A percentile compares a stretch with the other conserved stretches of the same genome.
Evolutionary conservation across 208 protist genomes (phyloP).

Genomic region (Acanthamoeba triangularis): DNA sequence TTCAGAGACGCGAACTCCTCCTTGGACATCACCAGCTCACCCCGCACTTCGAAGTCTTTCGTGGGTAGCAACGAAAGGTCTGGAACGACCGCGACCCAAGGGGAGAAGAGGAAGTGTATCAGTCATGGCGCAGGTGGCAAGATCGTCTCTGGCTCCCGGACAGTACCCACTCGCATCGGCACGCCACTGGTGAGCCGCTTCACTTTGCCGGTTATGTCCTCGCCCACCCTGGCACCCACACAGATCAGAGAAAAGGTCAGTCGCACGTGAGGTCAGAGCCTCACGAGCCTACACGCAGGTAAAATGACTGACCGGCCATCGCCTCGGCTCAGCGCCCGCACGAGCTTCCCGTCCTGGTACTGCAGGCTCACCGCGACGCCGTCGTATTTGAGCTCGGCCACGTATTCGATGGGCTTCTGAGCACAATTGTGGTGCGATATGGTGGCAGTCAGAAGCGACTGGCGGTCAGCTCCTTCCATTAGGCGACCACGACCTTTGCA

Average conservation of each 20-base stretch:
- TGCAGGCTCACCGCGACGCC: conserved; percentile 81
- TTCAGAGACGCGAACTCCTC: conserved; percentile 76
- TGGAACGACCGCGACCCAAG: background rate
- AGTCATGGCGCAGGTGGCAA: background rate
- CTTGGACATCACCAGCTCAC: conserved; percentile 82
- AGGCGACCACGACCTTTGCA: background rate
- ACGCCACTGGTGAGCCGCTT: background rate
- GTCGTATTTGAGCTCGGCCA: conserved; percentile 83
- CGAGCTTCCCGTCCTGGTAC: conserved; percentile 78
- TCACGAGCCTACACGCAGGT: background rate
- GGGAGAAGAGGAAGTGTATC: background rate
- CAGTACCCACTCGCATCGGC: background rate
- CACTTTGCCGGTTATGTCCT: conserved; percentile 82
- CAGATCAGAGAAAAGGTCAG: background rate
- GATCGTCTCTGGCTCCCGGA: background rate
- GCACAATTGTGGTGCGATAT: background rate
- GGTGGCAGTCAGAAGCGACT: too few species aligned
- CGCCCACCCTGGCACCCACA: conserved; percentile 40
- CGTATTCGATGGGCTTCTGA: conserved; percentile 63
- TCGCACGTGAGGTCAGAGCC: too few species aligned
- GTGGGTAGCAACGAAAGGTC: background rate
- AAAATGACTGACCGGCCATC: conserved; percentile 37
- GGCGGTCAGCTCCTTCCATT: background rate
- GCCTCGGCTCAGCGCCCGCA: conserved; percentile 77
- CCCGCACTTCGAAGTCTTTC: conserved; percentile 79